Evolutionary conservation across 805 yeast species (phyloP).

Genomic region (Nakazawaea ambrosiae): DNA sequence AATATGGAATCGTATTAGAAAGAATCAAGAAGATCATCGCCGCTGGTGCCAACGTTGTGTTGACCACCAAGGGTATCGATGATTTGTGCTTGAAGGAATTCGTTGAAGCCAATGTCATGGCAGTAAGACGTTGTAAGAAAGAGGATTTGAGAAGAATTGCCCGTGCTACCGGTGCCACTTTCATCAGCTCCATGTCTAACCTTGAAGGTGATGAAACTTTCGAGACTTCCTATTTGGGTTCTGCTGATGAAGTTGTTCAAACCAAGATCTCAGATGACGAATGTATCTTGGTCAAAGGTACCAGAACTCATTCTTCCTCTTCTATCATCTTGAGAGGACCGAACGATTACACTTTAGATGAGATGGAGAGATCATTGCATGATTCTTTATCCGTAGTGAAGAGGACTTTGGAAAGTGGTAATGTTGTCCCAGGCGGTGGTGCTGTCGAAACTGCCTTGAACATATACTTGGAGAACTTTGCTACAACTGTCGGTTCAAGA

Average conservation of each 20-base stretch:
- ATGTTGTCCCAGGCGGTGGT: slow-evolving; percentile 98
- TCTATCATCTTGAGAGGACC: slow-evolving; percentile 94
- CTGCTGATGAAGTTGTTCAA: slow-evolving; percentile 87
- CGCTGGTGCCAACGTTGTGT: slow-evolving; percentile 89
- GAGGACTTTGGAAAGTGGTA: slow-evolving; percentile 90
- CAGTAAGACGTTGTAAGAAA: slow-evolving; percentile 93
- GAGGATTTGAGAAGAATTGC: slow-evolving; percentile 97
- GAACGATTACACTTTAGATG: slow-evolving; percentile 91
- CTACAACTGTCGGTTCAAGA: slow-evolving; percentile 95
- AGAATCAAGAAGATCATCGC: slow-evolving; percentile 72
- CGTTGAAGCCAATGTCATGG: slow-evolving; percentile 89
- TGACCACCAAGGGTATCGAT: slow-evolving; percentile 93
- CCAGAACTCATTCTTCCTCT: slow-evolving; percentile 84
- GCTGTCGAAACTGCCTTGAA: slow-evolving; percentile 97
- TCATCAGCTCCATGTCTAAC: slow-evolving; percentile 80
- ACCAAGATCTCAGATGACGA: slow-evolving; percentile 93
- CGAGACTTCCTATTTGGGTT: slow-evolving; percentile 77
- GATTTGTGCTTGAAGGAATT: slow-evolving; percentile 87
- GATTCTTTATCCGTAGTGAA: slow-evolving; percentile 93
- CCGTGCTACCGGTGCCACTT: slow-evolving; percentile 94
- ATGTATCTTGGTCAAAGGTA: slow-evolving; percentile 86
- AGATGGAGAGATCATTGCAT: slow-evolving; percentile 96
- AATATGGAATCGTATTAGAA: slow-evolving; percentile 78
- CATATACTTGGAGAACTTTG: slow-evolving; percentile 92
- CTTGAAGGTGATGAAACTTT: slow-evolving; percentile 94